Base-by-base conservation (phyloP, 345 rosid genomes). In the Gossypium sturtianum region DNA sequence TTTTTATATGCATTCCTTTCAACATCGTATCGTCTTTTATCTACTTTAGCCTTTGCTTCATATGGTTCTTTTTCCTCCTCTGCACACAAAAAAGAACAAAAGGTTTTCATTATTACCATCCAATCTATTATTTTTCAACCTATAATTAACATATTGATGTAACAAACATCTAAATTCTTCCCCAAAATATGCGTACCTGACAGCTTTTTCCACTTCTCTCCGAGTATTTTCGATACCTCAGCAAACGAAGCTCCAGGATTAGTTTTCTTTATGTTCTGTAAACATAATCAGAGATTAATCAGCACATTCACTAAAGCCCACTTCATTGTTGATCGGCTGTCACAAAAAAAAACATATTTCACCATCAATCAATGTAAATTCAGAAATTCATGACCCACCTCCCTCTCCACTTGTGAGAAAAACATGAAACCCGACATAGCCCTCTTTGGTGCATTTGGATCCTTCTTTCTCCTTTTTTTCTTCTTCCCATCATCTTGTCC, bases 361-460 rank as follows among this genome's bases (percentile, higher is more conserved):
- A 62, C 34, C 34, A 15, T 12, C 22, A 12, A 49, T 16, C 23
- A 17, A 58, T 10, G 12, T 41, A 41, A 51, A n/a, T 45, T 56
- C 41, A 66, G 23, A 66, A 27, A 48, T 13, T 9, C 47, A 52
- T n/a, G 38, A 76, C 89, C 70, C 64, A 95, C 98, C 86, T 93
- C 98, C 78, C 98, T 89, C 81, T 94, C 97, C 80, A 73, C 83
- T 77, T 87, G 90, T 23, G 91, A 86, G 83, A 89, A 94, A 85
- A 76, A 86, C 83, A 89, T 83, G 85, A 83, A 94, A 76, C 91
- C 90, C 77, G 93, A 81, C 89, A 84, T 74, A 1, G 99, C 93
- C 76, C 86, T 83, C 80, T 93, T 93, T 34, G 99, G 98, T 47
- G 98, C 98, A 77, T 93, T 95, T 9, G 99, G 99, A 85, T 95